phyloP scores from a whole-genome alignment of 768 basidiomycete genomes.

The Auriscalpium microsporum region DNA sequence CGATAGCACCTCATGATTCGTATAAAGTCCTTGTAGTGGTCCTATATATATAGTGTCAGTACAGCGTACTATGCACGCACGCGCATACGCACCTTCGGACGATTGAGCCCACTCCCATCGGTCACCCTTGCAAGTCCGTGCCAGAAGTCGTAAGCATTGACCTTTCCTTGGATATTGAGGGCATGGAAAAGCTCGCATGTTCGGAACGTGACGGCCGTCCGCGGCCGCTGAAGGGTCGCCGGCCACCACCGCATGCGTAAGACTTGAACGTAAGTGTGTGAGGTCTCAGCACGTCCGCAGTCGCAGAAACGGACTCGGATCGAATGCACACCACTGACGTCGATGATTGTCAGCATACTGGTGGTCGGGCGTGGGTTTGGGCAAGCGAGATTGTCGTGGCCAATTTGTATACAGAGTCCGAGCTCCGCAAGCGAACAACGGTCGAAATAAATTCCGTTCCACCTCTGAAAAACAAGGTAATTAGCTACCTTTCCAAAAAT shows the following conservation, averaged over 20 bases:
- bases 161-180: neutral
- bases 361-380: neutral
- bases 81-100: conserved; percentile 9
- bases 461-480: neutral
- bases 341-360: neutral
- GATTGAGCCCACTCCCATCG: neutral
- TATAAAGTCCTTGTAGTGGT: conserved; percentile 2
- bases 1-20: conserved; percentile 12
- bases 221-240: neutral
- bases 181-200: neutral
- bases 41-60: no score
- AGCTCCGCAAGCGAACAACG: neutral
- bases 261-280: neutral
- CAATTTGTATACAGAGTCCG: neutral
- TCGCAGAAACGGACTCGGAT: neutral
- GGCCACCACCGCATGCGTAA: neutral
- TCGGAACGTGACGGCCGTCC: neutral
- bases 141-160: neutral
- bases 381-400: neutral
- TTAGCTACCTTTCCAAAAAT: neutral
- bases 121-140: neutral
- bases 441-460: neutral
- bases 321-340: neutral
- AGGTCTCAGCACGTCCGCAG: neutral
- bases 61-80: no score